Evolutionary conservation across 345 rosid genomes (phyloP), one percentile per base, ranked within the genome.

Genomic region (Hibiscus syriacus): DNA sequence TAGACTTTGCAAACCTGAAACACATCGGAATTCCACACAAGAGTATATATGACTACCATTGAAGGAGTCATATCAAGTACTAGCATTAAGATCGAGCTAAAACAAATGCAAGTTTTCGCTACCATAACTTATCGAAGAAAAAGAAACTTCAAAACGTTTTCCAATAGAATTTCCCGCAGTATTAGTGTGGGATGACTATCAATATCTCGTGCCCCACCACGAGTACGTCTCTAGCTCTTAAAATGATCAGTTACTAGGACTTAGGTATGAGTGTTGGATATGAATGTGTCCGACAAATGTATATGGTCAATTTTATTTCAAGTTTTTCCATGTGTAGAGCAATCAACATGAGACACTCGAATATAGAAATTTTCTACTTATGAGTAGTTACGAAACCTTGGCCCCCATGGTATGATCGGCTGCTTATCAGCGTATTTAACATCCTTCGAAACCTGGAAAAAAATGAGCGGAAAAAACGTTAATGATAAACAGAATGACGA

Each of bases 391-490:
- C 11, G 68, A 66, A 63, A 95, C 99, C 99, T 95, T 19, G 98
- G 99, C 52, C 97, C 99, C 98, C 98, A 95, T 36, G 99, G 94
- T 64, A 95, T 81, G 65, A 92, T 70, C 2, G 99, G 97, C 86
- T 83, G 92, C 79, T 89, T 95, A 81, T 95, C 99, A 70, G 98
- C 99, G 77, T 84, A 95, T 76, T 86, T 95, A 75, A 95, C 82
- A 75, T 95, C 99, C 86, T 95, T 90, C 8, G 99, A 83, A 67
- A 95, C 99, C 99, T 95, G 84, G 2, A 41, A 26, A 25, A 61
- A 72, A 22, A 11, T 2, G 56, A 19, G 5, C n/a, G 69, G 67
- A 86, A 5, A 39, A 9, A 61, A 6, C 6, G 6, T 38, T 55
- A 25, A 9, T 23, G 0, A 68, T 56, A 55, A 94, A 55, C n/a